A percentile compares a stretch with the other conserved stretches of the same genome.
Conservation (phyloP, 2,329 filamentous ascomycete species). For the Ceratocystis ficicola region DNA sequence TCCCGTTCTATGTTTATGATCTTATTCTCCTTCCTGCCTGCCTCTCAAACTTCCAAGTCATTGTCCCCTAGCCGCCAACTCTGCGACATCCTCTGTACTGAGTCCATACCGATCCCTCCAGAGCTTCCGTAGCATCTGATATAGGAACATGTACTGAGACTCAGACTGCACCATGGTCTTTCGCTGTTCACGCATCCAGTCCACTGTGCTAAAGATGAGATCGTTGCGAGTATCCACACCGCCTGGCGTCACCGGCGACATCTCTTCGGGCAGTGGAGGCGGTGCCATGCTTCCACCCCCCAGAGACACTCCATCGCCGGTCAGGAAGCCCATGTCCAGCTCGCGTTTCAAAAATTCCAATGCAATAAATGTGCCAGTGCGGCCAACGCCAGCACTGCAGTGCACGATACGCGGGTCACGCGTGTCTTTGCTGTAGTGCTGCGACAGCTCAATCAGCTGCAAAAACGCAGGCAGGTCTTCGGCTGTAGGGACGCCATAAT, state of each 20-base stretch:
- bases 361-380: slow-evolving; percentile 90
- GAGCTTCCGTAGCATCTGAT: slow-evolving; percentile 66
- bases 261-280: slow-evolving; percentile 23
- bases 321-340: slow-evolving; percentile 60
- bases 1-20: background rate
- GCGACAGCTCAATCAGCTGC: slow-evolving; percentile 55
- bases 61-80: background rate
- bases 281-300: slow-evolving; percentile 3
- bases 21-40: background rate
- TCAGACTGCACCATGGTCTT: slow-evolving; percentile 94
- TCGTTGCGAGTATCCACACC: slow-evolving; percentile 35
- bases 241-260: slow-evolving; percentile 24
- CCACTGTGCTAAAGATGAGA: slow-evolving; percentile 65
- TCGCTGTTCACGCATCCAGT: slow-evolving; percentile 70
- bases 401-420: slow-evolving; percentile 63
- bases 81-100: slow-evolving; percentile 15
- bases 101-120: slow-evolving; percentile 54
- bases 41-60: slow-evolving; percentile 7
- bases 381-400: slow-evolving; percentile 84
- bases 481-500: slow-evolving; percentile 68
- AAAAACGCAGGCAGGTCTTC: slow-evolving; percentile 57
- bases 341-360: slow-evolving; percentile 85
- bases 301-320: slow-evolving; percentile 32
- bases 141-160: slow-evolving; percentile 73
- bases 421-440: slow-evolving; percentile 39